These are phyloP conservation scores for Lactarius trivialis DNA, from an alignment of 768 basidiomycete species.

Conservation along the genomic window DNA sequence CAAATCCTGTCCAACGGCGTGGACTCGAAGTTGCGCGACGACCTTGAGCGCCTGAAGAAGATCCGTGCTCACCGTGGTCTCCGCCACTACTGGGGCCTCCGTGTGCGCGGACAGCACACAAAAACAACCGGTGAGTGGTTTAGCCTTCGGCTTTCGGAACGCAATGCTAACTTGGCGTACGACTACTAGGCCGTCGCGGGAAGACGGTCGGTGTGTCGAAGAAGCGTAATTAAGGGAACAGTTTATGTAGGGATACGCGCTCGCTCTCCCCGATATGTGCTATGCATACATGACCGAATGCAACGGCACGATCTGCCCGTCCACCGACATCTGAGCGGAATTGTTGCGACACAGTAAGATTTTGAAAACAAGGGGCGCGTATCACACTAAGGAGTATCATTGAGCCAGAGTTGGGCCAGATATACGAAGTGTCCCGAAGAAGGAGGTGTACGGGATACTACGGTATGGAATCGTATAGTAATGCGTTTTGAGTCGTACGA, in stretches of 20 bases:
- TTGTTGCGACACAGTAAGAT: neutral
- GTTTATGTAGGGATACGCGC: slow-evolving; percentile 1
- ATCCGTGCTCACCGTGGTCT: slow-evolving; percentile 95
- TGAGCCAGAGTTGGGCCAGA: neutral
- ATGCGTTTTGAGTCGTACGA: neutral
- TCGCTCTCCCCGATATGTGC: neutral
- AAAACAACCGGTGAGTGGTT: slow-evolving; percentile 84
- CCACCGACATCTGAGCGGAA: neutral
- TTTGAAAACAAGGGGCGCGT: too few species aligned
- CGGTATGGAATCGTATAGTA: neutral
- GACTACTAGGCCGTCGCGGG: slow-evolving; percentile 71
- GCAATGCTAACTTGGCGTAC: neutral
- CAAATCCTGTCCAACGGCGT: slow-evolving; percentile 96
- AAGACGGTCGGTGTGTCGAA: slow-evolving; percentile 97
- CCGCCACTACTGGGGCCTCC: slow-evolving; percentile 88
- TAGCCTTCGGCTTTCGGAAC: neutral
- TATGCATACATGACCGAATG: slow-evolving; percentile 1
- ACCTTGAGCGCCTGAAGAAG: slow-evolving; percentile 98
- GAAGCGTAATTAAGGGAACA: slow-evolving; percentile 58
- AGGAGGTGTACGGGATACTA: neutral
- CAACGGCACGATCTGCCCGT: neutral
- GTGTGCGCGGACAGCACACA: slow-evolving; percentile 98
- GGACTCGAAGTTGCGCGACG: slow-evolving; percentile 97
- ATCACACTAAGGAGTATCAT: too few species aligned
- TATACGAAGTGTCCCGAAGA: neutral